Conservation (phyloP, 192 early-diverging fungal genomes). For the Lunasporangiospora selenospora region DNA sequence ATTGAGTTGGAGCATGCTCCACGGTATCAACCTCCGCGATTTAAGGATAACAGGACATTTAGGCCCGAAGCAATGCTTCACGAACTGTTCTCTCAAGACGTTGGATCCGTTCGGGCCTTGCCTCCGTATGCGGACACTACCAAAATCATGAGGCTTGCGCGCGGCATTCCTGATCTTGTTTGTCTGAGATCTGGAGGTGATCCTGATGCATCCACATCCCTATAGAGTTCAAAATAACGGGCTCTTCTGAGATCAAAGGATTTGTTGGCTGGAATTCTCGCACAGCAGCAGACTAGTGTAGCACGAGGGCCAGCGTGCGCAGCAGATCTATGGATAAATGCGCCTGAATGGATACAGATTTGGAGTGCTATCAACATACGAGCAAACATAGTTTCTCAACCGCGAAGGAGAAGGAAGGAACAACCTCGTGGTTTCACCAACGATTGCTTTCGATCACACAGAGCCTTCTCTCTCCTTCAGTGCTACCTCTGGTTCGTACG, state of each 20-base stretch:
- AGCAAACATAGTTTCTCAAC: constrained; percentile 35
- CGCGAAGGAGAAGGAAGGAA: not conserved
- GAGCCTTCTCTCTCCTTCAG: constrained; percentile 34
- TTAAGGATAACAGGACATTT: constrained; percentile 3
- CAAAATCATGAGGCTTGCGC: constrained; percentile 3
- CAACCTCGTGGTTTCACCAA: constrained; percentile 15
- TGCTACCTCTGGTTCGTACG: constrained; percentile 26
- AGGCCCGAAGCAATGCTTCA: not conserved
- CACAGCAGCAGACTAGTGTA: not conserved
- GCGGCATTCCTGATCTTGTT: constrained; percentile 10
- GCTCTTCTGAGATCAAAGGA: constrained; percentile 1
- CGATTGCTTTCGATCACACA: constrained; percentile 2
- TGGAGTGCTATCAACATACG: constrained; percentile 24
- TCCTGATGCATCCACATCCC: constrained; percentile 4
- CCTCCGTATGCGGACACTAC: not conserved
- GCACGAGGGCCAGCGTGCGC: not conserved
- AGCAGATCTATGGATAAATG: constrained; percentile 16
- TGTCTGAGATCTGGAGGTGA: constrained; percentile 1
- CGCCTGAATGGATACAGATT: constrained; percentile 18
- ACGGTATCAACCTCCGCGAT: not conserved
- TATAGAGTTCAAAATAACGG: constrained; percentile 12
- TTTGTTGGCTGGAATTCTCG: constrained; percentile 4
- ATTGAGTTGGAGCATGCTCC: constrained; percentile 1
- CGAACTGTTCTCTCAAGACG: constrained; percentile 1
- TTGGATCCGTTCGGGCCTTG: not conserved